Conservation (phyloP, 1,284 basidiomycete species). For the Ganoderma resinaceum region DNA sequence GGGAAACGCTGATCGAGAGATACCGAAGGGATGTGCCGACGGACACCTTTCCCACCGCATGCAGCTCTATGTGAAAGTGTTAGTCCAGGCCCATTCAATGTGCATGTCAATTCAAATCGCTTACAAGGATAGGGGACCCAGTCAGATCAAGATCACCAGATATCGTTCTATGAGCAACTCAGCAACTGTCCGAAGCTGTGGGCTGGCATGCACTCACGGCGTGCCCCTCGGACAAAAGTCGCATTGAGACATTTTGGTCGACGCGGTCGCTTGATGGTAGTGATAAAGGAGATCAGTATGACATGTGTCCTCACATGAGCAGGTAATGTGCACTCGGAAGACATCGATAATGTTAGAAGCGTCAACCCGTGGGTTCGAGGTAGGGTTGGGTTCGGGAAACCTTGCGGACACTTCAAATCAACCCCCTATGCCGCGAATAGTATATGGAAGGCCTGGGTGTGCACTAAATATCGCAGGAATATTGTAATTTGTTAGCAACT, state of each 20-base stretch:
- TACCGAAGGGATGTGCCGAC: neutral
- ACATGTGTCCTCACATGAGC: slow-evolving; percentile 14
- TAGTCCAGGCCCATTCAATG: neutral
- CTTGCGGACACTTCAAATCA: neutral
- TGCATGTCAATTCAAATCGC: neutral
- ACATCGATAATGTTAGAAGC: neutral
- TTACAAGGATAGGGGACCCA: neutral
- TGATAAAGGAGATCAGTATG: slow-evolving; percentile 3
- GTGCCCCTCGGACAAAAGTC: neutral
- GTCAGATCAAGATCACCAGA: neutral
- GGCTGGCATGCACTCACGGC: neutral
- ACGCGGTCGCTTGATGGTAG: slow-evolving; percentile 1
- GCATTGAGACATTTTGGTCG: neutral
- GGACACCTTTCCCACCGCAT: neutral
- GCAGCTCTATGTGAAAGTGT: neutral
- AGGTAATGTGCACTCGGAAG: neutral
- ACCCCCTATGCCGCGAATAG: neutral
- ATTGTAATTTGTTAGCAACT: neutral
- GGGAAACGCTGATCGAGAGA: too few relatives aligned
- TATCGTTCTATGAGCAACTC: neutral
- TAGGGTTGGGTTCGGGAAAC: neutral
- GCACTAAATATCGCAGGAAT: neutral
- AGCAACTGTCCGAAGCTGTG: neutral
- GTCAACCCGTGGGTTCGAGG: neutral
- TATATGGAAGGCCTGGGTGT: neutral